Evolutionary conservation across 805 yeast species (phyloP).

Genomic region (Saccharomycopsis fibuligera): DNA sequence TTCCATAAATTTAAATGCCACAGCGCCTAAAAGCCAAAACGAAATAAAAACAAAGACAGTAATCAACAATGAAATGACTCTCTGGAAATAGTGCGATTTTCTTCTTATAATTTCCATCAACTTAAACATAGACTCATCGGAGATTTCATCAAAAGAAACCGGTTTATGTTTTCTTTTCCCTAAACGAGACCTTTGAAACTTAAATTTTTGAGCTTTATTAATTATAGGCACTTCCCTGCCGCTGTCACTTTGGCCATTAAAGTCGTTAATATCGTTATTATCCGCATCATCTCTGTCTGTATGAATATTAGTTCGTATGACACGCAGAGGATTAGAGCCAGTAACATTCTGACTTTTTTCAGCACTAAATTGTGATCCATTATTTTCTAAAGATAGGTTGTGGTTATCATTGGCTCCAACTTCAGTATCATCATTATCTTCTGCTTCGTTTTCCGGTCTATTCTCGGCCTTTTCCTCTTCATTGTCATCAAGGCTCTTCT

Average conservation of each 20-base stretch:
- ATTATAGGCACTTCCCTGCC: not conserved
- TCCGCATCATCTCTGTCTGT: not conserved
- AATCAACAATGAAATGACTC: conserved; percentile 32
- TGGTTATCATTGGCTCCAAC: not conserved
- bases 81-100: conserved; percentile 35
- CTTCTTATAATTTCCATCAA: conserved; percentile 47
- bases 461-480: not conserved
- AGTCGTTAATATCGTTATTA: not conserved
- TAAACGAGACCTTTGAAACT: not conserved
- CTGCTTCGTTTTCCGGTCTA: not conserved
- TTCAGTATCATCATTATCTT: not conserved
- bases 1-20: conserved; percentile 54
- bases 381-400: not conserved
- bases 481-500: not conserved
- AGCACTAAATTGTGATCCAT: not conserved
- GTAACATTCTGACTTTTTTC: not conserved
- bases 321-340: not conserved
- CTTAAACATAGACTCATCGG: conserved; percentile 45
- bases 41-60: conserved; percentile 40
- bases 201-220: no score
- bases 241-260: not conserved
- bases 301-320: not conserved
- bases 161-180: not conserved
- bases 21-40: conserved; percentile 72
- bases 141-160: conserved; percentile 23